phyloP scores from a whole-genome alignment of 2,329 filamentous ascomycete genomes.

The Fusarium vanettenii region DNA sequence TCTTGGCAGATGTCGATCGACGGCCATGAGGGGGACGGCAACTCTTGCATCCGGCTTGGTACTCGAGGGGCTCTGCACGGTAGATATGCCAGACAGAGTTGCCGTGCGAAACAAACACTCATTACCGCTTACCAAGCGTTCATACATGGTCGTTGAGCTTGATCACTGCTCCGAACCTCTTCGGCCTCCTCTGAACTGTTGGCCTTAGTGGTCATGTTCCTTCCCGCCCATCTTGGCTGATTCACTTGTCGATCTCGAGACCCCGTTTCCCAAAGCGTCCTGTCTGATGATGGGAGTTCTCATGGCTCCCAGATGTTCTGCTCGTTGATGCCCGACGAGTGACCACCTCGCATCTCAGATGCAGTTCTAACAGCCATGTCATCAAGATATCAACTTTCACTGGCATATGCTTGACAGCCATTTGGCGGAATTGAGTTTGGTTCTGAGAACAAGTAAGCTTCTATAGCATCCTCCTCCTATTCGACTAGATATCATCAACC shows the following conservation, averaged over 20 bases:
- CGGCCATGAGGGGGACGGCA: conserved; percentile 19
- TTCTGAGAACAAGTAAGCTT: neutral
- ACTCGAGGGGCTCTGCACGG: neutral
- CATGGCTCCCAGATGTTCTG: neutral
- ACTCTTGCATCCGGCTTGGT: conserved; percentile 40
- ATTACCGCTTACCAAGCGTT: conserved; percentile 15
- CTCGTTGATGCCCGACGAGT: neutral
- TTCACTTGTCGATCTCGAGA: neutral
- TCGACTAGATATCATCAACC: neutral
- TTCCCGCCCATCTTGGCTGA: neutral
- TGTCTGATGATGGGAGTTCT: neutral
- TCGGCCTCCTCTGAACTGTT: conserved; percentile 12
- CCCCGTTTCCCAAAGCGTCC: neutral
- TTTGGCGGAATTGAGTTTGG: neutral
- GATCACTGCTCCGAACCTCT: conserved; percentile 16
- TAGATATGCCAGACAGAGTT: neutral
- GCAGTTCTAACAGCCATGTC: neutral
- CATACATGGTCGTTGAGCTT: neutral
- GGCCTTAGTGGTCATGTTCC: neutral
- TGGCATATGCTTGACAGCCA: neutral
- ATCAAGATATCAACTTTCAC: neutral
- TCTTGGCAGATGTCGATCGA: conserved; percentile 37
- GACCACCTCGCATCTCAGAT: neutral
- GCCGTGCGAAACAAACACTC: conserved; percentile 4
- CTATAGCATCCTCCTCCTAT: neutral